phyloP scores from a whole-genome alignment of 2,329 filamentous ascomycete species.

The Alternaria panax region DNA sequence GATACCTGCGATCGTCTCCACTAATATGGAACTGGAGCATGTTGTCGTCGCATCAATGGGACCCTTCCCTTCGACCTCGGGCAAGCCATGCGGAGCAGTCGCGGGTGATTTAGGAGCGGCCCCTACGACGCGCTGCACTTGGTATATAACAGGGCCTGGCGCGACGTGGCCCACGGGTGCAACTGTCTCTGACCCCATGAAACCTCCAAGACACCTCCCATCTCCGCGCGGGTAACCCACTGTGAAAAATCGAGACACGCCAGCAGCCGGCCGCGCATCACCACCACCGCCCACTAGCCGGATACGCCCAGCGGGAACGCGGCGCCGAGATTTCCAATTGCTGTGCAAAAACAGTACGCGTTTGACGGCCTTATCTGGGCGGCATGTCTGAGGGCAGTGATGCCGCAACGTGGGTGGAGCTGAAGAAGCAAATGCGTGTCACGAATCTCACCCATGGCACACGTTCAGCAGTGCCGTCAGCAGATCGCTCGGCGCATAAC shows the following conservation, averaged over 20 bases:
- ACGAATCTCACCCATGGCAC: slow-evolving; percentile 15
- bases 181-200: slow-evolving; percentile 24
- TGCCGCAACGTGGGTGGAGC: slow-evolving; percentile 34
- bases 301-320: slow-evolving; percentile 19
- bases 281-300: slow-evolving; percentile 23
- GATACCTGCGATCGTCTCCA: not conserved
- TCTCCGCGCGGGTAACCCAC: slow-evolving; percentile 25
- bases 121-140: slow-evolving; percentile 19
- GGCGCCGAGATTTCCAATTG: slow-evolving; percentile 36
- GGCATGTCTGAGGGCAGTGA: slow-evolving; percentile 30
- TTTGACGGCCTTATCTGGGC: slow-evolving; percentile 40
- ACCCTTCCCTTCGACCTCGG: slow-evolving; percentile 29
- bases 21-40: slow-evolving; percentile 8
- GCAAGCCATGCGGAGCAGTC: slow-evolving; percentile 33
- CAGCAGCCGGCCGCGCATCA: slow-evolving; percentile 37
- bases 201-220: slow-evolving; percentile 25
- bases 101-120: slow-evolving; percentile 37
- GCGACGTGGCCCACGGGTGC: slow-evolving; percentile 11
- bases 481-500: slow-evolving; percentile 16
- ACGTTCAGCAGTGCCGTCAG: slow-evolving; percentile 16
- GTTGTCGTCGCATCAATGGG: slow-evolving; percentile 8
- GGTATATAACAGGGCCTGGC: slow-evolving; percentile 37
- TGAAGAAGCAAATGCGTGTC: slow-evolving; percentile 30
- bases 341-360: slow-evolving; percentile 26
- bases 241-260: slow-evolving; percentile 24